Percentiles rank a stretch among this genome's conserved stretches.
phyloP scores from a whole-genome alignment of 768 basidiomycete species.

The Pleurotus ostreatus region DNA sequence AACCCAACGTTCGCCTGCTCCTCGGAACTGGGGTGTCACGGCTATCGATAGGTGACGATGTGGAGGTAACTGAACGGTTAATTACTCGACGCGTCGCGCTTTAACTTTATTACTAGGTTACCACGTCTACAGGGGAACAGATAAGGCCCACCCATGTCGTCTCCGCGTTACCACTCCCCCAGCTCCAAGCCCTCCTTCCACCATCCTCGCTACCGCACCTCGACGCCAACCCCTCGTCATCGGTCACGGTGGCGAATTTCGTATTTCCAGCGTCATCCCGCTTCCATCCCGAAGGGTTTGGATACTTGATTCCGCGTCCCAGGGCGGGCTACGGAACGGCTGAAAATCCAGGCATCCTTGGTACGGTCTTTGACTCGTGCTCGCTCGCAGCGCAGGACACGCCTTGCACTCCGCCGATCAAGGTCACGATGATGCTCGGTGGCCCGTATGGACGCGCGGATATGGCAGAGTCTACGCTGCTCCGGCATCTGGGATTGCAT shows the following conservation, averaged over 20 bases:
- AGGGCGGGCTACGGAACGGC: conserved; percentile 42
- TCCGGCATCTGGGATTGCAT: conserved; percentile 39
- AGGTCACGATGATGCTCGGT: conserved; percentile 89
- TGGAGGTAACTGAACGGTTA: conserved; percentile 40
- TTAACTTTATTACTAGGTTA: conserved; percentile 12
- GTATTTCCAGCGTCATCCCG: conserved; percentile 58
- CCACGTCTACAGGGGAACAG: conserved; percentile 30
- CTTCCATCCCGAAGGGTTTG: conserved; percentile 86
- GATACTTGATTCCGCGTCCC: conserved; percentile 88
- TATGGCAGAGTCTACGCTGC: conserved; percentile 21
- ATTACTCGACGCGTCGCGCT: conserved; percentile 6
- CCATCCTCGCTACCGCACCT: conserved; percentile 53
- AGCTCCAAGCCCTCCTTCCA: conserved; percentile 39
- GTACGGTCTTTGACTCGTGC: conserved; percentile 88
- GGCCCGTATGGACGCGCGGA: conserved; percentile 53
- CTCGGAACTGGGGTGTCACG: conserved; percentile 34
- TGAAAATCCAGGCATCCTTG: conserved; percentile 54
- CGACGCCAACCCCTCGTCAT: conserved; percentile 63
- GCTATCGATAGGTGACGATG: conserved; percentile 29
- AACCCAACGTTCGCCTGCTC: conserved; percentile 57
- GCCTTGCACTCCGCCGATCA: conserved; percentile 33
- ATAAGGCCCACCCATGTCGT: conserved; percentile 62
- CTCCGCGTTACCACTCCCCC: conserved; percentile 70
- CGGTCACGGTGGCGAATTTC: conserved; percentile 86
- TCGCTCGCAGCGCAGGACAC: conserved; percentile 56